Evolutionary conservation across 371 early-diverging fungal species (phyloP).

Genomic region (Amoeboaphelidium protococcarum): DNA sequence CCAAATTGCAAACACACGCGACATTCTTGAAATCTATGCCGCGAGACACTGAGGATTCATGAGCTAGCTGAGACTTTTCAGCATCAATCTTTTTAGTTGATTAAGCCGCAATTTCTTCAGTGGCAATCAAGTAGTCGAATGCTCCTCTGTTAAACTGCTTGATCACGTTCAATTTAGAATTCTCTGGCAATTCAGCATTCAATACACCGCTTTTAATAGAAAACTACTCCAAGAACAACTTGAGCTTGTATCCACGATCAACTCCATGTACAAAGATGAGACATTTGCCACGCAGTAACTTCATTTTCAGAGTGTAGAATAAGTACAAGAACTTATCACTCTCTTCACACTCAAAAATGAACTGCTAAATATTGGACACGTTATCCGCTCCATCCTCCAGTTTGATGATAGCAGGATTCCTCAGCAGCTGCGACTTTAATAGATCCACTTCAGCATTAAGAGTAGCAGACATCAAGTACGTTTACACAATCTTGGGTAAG

Average conservation of each 20-base stretch:
- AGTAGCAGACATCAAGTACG: constrained; percentile 12
- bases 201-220: constrained; percentile 63
- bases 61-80: constrained; percentile 25
- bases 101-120: constrained; percentile 31
- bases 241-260: constrained; percentile 67
- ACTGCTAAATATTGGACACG: constrained; percentile 32
- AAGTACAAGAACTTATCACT: constrained; percentile 65
- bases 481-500: not conserved
- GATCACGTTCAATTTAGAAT: constrained; percentile 73
- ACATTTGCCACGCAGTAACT: constrained; percentile 50
- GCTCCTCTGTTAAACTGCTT: constrained; percentile 91
- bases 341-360: constrained; percentile 42
- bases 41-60: constrained; percentile 83
- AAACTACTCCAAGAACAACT: constrained; percentile 85
- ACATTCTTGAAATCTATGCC: constrained; percentile 91
- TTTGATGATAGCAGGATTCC: constrained; percentile 53
- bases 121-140: constrained; percentile 82
- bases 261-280: constrained; percentile 80
- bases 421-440: constrained; percentile 48
- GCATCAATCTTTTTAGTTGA: constrained; percentile 10
- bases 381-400: constrained; percentile 33
- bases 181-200: constrained; percentile 78
- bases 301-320: constrained; percentile 66
- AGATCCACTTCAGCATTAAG: constrained; percentile 51
- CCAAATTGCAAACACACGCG: constrained; percentile 89